Evolutionary conservation across 1,284 basidiomycete species (phyloP), one percentile per base, ranked within the genome.

Genomic region (Boletus semigastroideus): DNA sequence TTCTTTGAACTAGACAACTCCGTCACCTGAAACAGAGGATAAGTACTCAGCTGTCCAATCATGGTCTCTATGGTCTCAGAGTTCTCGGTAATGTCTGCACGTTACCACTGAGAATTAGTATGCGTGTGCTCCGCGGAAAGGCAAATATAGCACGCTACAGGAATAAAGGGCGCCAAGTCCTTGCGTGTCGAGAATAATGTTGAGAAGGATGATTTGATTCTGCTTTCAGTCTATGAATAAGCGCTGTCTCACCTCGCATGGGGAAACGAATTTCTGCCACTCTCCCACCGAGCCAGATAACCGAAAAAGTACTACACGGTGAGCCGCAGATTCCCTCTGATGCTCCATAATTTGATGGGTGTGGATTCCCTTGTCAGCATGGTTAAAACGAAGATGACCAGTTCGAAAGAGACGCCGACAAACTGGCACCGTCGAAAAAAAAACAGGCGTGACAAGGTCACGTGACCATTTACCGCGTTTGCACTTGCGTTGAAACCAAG

Each of bases 181-280:
- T 51, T 51, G 47, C 37, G 40, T 50, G 55, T 55, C 51, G 48
- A 48, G 43, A 59, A 59, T 59, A 61, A 31, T n/a, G 17, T 25
- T 43, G 36, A 41, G 49, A 51, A 25, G 54, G 19, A 2, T 33
- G 52, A 14, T 39, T n/a, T 10, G 17, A 27, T 30, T n/a, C 33
- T 36, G 19, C 20, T 42, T 51, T 14, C n/a, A 40, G 1, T 39
- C 28, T 20, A 36, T 41, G 57, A 48, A 36, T 46, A 27, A n/a
- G 41, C 46, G 40, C 30, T 33, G 28, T 44, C 37, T 44, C 58
- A 33, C 28, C 41, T 40, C 27, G 17, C 48, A 38, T 33, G 33
- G 27, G 31, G 40, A 22, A 5, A n/a, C 38, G 30, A 42, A 39
- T n/a, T 17, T 28, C 33, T 28, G n/a, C 16, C 34, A 9, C 14